Base-by-base conservation (phyloP, 257 asterid species). In the Ballota nigra region DNA sequence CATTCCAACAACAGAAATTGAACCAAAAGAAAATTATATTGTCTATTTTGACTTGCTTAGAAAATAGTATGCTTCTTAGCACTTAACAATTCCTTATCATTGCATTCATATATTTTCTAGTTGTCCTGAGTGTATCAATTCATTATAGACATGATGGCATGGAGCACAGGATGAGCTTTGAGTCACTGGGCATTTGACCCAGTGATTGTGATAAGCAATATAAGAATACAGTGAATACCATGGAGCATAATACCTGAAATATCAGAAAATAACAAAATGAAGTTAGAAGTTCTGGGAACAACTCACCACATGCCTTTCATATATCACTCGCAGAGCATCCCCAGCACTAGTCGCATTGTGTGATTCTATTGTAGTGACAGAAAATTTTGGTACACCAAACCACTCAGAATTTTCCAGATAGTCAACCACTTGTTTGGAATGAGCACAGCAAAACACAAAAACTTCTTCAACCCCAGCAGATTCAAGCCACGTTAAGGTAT, bases 381-480 rank as follows among this genome's bases (percentile, higher is more conserved):
- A 63, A 73, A 95, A 85, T 70, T 88, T 87, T 3, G 97, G 96
- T 70, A 86, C 90, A 62, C 65, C 78, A 43, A 89, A 72, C 99
- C 99, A 95, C 43, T 83, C 77, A 36, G 98, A 89, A 20, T 45
- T 79, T 45, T 92, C 83, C 86, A 95, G 81, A 78, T 95, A 88
- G 70, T 90, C 87, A 28, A 78, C 83, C 75, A 95, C 92, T 87
- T 92, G 99, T 81, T 87, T 87, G 66, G 99, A 84, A 79, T 95
- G 99, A 63, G 99, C 98, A 56, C 96, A 92, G 75, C 98, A 95
- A 57, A 95, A 95, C 45, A 95, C 97, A 76, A 89, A 95, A 70
- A 88, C 96, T 76, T 95, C 98, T 77, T 95, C 97, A 71, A 95
- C 89, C 45, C 96, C 98, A 70, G 99, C 96, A 64, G 96, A 89